phyloP scores from a whole-genome alignment of 1,284 basidiomycete species.

The Puccinia coronata region DNA sequence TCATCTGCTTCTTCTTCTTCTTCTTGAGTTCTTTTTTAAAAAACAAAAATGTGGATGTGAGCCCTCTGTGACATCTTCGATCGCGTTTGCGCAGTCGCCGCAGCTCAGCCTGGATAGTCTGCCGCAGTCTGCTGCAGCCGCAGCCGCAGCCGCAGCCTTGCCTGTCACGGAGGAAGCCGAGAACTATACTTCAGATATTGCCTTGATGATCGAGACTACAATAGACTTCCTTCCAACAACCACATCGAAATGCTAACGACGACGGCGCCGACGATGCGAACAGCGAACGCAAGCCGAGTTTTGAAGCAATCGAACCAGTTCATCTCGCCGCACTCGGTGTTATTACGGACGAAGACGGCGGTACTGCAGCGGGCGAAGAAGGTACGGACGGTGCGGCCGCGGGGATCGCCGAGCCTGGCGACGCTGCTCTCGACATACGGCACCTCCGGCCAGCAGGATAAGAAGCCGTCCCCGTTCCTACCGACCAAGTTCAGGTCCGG shows the following conservation, averaged over 20 bases:
- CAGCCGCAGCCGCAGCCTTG: too few species aligned
- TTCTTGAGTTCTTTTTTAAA: too few species aligned
- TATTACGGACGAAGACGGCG: background rate
- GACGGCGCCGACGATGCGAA: background rate
- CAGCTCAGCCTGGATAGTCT: too few species aligned
- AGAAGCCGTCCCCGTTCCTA: background rate
- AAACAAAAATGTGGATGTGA: too few species aligned
- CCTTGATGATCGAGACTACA: too few species aligned
- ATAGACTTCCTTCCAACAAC: background rate
- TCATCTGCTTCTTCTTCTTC: too few species aligned
- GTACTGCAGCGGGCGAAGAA: background rate
- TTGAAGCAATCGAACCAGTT: slow-evolving; percentile 39
- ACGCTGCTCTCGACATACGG: background rate
- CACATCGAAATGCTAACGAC: background rate
- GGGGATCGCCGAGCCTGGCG: background rate
- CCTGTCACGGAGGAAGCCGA: too few species aligned
- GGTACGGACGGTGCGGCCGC: background rate
- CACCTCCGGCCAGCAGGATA: too few species aligned
- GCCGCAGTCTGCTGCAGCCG: too few species aligned
- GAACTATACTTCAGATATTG: too few species aligned
- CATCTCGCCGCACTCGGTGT: slow-evolving; percentile 19
- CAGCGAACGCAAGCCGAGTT: background rate
- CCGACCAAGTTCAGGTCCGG: background rate
- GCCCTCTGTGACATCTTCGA: too few species aligned
- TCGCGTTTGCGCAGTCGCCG: too few species aligned